Evolutionary conservation across 148 eudicot genomes (phyloP), one percentile per base, ranked within the genome.

Genomic region (Vaccinium vitisidaea): DNA sequence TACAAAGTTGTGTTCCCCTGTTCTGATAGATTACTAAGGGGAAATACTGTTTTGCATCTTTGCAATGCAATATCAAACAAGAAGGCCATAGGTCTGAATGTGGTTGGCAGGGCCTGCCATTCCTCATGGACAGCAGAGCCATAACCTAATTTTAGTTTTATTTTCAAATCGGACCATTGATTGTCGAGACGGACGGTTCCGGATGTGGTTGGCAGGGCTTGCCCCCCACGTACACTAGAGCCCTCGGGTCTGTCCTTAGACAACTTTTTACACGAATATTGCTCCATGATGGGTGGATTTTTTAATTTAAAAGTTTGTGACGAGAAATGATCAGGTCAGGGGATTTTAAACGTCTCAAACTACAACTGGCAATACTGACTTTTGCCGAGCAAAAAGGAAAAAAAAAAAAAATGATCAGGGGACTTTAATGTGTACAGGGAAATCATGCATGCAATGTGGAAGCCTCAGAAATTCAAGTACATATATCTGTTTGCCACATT

Each of bases 71-170:
- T 13, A 12, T 27, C 39, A 30, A 32, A 87, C 67, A 54, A 88
- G 87, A 84, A 77, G 96, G 96, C 10, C 0, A 27, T 27, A 9
- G 52, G 52, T 49, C 30, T 27, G 0, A 0, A 27, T 27, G 30
- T 27, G 30, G 30, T 27, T 27, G 30, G 30, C 30, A 27, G 94
- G 96, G 14, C 96, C 92, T 81, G 96, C 96, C 70, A 92, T 94
- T 58, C 39, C 39, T 43, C 14, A 27, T 27, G 30, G 30, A 27
- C 30, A 27, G 30, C 30, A 27, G 0, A 27, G 30, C 30, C 30
- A 27, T 27, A 27, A 27, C 30, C 30, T 27, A 27, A 27, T 27
- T 27, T 27, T 27, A 27, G 30, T 27, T 27, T 27, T 27, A 27
- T 27, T 27, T 27, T 27, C 30, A 27, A 27, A 0, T 27, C 30